These are phyloP conservation scores for Paracorniculantispora psalliotae DNA, from an alignment of 2,329 filamentous ascomycete genomes.

Conservation along the genomic window DNA sequence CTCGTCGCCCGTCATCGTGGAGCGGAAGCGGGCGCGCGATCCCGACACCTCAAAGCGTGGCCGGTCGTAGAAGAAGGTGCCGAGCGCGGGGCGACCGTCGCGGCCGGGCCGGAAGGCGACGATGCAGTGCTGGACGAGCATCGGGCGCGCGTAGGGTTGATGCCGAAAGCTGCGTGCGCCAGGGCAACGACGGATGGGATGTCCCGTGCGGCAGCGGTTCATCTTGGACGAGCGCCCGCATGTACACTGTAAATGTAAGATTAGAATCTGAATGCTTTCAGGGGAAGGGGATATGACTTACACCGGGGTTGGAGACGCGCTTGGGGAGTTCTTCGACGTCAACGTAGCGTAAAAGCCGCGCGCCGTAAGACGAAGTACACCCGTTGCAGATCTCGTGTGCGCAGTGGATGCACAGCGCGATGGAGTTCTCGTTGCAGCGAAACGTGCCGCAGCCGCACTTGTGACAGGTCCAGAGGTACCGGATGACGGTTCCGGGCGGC, in stretches of 20 bases:
- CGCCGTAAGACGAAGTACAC: not conserved
- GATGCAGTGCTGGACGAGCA: conserved; percentile 8
- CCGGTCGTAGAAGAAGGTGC: not conserved
- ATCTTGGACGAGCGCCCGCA: not conserved
- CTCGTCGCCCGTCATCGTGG: not conserved
- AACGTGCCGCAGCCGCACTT: conserved; percentile 8
- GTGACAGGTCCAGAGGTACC: conserved; percentile 9
- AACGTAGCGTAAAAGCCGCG: not conserved
- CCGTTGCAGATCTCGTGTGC: not conserved
- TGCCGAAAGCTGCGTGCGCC: not conserved
- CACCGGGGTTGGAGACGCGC: conserved; percentile 3
- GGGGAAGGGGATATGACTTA: not conserved
- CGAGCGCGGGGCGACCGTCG: conserved; percentile 5
- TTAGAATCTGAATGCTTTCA: too few relatives aligned
- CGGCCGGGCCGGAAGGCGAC: conserved; percentile 2
- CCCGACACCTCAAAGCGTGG: not conserved
- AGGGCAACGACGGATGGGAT: conserved; percentile 8
- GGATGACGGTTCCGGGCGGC: not conserved
- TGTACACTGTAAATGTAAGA: not conserved
- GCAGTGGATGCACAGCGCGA: conserved; percentile 6
- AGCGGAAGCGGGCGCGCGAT: not conserved
- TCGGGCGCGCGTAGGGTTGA: not conserved
- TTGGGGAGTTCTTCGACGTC: not conserved
- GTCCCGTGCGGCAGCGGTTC: not conserved
- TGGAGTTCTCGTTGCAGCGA: not conserved